phyloP scores from a whole-genome alignment of 768 basidiomycete species.

The Krasilnikovozyma curviuscula region DNA sequence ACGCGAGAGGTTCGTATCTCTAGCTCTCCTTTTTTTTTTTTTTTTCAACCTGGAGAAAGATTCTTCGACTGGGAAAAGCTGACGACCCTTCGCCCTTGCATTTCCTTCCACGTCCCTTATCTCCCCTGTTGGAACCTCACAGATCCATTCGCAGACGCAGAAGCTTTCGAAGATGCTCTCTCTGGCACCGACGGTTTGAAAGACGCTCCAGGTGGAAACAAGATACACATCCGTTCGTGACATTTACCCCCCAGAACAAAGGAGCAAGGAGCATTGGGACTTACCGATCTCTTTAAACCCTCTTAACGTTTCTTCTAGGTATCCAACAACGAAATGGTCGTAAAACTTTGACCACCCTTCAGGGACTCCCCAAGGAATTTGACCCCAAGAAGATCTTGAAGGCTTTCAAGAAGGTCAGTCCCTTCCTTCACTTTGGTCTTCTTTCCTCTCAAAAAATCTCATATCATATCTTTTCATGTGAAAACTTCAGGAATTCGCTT shows the following conservation, averaged over 20 bases:
- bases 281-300: too few species aligned
- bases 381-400: slow-evolving; percentile 96
- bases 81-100: too few species aligned
- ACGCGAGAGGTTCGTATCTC: not conserved
- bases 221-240: slow-evolving; percentile 29
- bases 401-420: slow-evolving; percentile 83
- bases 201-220: slow-evolving; percentile 24
- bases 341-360: slow-evolving; percentile 92
- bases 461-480: not conserved
- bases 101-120: not conserved
- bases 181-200: slow-evolving; percentile 21
- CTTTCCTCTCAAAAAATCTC: not conserved
- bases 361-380: slow-evolving; percentile 86
- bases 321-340: slow-evolving; percentile 98
- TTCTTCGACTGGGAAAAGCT: too few species aligned
- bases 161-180: slow-evolving; percentile 52
- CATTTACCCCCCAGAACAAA: too few species aligned
- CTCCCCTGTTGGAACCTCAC: not conserved
- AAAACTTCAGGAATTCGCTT: slow-evolving; percentile 65
- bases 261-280: too few species aligned
- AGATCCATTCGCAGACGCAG: slow-evolving; percentile 96
- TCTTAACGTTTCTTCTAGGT: slow-evolving; percentile 26
- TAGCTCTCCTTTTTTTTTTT: not conserved
- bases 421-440: not conserved
- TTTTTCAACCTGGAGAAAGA: not conserved